Percentiles rank a stretch among this genome's conserved stretches.
Conservation (phyloP, 202 grass and related monocot species). For the Setaria viridis region DNA sequence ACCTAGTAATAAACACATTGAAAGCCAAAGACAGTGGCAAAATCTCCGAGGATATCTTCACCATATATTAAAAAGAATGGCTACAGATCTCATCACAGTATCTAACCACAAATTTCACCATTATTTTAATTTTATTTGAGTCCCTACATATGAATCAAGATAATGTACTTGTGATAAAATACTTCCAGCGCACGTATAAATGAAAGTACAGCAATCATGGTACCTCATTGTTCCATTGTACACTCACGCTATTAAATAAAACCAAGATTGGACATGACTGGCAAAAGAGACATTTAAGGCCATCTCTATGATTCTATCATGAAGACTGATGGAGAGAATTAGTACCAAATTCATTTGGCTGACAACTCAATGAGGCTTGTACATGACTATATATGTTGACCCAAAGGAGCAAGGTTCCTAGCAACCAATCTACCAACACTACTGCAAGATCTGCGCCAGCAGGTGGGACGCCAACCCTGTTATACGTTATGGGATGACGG, state of each 20-base stretch:
- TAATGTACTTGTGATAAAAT: background rate
- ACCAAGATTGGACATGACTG: background rate
- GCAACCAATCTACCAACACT: slow-evolving; percentile 26
- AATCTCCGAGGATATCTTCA: background rate
- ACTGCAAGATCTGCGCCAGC: background rate
- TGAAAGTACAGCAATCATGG: background rate
- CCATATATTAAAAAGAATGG: background rate
- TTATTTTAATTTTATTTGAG: slow-evolving; percentile 15
- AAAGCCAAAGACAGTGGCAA: background rate
- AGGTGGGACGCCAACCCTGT: background rate
- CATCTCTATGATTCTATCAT: background rate
- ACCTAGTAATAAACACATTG: background rate
- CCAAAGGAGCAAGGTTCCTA: background rate
- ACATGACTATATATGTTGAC: background rate
- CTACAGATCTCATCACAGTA: background rate
- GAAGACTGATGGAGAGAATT: background rate
- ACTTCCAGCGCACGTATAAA: background rate
- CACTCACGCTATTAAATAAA: slow-evolving; percentile 1
- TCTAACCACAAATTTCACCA: background rate
- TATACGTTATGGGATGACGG: background rate
- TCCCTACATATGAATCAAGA: background rate
- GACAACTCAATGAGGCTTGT: background rate
- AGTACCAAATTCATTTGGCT: background rate
- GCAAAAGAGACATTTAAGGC: background rate
- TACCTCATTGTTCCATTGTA: background rate